Conservation (phyloP, 345 rosid species). For the Erucastrum elatum region DNA sequence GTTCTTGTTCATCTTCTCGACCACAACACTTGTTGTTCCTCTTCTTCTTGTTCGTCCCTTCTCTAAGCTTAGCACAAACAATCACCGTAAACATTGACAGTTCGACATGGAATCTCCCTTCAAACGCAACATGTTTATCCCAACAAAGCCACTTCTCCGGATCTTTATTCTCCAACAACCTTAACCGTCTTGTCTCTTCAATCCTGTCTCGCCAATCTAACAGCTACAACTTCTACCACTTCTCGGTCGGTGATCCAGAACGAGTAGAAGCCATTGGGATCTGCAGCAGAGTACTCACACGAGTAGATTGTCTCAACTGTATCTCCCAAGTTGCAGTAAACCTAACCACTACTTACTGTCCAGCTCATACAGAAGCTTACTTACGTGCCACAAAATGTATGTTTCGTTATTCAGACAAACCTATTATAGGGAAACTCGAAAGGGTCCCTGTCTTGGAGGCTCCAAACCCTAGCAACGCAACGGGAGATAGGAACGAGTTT, state of each 20-base stretch:
- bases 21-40: conserved; percentile 2
- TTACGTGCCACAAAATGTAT: conserved; percentile 20
- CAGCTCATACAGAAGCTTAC: conserved; percentile 10
- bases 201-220: not conserved
- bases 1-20: conserved; percentile 2
- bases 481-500: conserved; percentile 9
- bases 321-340: not conserved
- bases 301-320: conserved; percentile 20
- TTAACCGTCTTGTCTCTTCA: conserved; percentile 15
- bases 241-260: conserved; percentile 14
- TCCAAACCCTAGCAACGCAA: not conserved
- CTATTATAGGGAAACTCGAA: conserved; percentile 9
- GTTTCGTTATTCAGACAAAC: conserved; percentile 30
- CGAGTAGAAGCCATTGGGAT: conserved; percentile 17
- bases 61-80: conserved; percentile 10
- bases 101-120: not conserved
- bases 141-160: not conserved
- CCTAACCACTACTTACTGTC: conserved; percentile 3
- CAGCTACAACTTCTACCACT: conserved; percentile 21
- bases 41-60: conserved; percentile 1
- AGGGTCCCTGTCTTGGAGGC: not conserved
- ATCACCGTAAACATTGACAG: not conserved
- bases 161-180: conserved; percentile 6
- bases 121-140: not conserved
- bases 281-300: conserved; percentile 16